Evolutionary conservation across 2,329 filamentous ascomycete species (phyloP), one percentile per base, ranked within the genome.

Genomic region (Basipetospora chlamydospora): DNA sequence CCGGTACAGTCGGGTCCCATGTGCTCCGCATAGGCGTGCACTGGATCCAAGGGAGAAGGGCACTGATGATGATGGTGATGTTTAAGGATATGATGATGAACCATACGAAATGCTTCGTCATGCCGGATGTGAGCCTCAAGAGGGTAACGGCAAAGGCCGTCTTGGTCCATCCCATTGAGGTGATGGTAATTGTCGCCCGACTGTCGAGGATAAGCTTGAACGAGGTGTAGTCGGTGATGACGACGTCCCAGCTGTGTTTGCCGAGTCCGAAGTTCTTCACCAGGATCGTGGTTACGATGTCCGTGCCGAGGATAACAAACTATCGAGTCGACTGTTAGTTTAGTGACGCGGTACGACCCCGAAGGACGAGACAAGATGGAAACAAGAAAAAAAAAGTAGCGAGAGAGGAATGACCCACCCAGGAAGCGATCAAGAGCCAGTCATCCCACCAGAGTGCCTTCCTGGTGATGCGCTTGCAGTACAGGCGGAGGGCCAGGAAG

Each of bases 371-470:
- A 7, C 22, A 25, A 25, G 22, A 7, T 25, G 6, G 22, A 25
- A 6, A 11, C 22, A 25, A 25, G 11, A 25, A 25, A 33, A 21
- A 13, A 20, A n/a, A 13, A 20, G 20, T 13, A 31, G 8, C 18
- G 11, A 10, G 5, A 4, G 4, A 11, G 2, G n/a, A 3, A 3
- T 6, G 15, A 25, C 39, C 9, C 20, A 41, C 38, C 42, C 54
- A 56, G 8, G 53, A 44, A 11, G 42, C 41, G 11, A 57, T 47
- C 30, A 59, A 42, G 9, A 54, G 30, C 41, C 54, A 50, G 41
- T 59, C 56, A 38, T 59, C 56, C 49, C 53, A 56, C 51, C 53
- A 59, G 21, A 59, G 28, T 31, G 54, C 54, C 26, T 49, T 48
- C 2, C 49, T 48, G 10, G 52, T 47, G 46, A 50, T 52, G 25